Evolutionary conservation across 192 early-diverging fungal genomes (phyloP), one percentile per base, ranked within the genome.

Genomic region (Lobosporangium transversale): DNA sequence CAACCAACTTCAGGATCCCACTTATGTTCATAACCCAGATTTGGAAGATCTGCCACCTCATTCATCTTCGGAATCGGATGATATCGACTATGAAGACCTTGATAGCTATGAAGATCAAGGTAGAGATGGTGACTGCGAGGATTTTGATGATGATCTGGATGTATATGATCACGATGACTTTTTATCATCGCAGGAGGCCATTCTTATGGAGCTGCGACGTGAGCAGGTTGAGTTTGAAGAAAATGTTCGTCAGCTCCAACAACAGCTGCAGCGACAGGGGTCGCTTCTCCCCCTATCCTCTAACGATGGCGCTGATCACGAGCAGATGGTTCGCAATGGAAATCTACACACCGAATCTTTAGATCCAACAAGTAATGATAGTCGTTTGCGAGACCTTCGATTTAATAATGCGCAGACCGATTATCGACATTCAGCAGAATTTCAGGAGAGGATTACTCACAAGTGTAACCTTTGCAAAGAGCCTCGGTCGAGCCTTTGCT

Each of bases 211-310:
- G 47, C 40, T 76, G 33, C 64, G 64, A 43, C 73, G 73, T 7
- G 73, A 76, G 12, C 73, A 76, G 26, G 58, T 76, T 21, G 73
- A 76, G 47, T 76, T 76, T 62, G 73, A 76, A 31, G 73, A 76
- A 30, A 76, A 76, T 48, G 64, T 76, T 8, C 64, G 73, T 0
- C 65, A 67, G 32, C 48, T 76, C 11, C 73, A 76, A 24, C 58
- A 62, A 40, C 73, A 76, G 37, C 37, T 76, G 18, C 58, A 67
- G 37, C 57, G 58, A 14, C 64, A 76, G 26, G 64, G 64, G 4
- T 62, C 73, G 27, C 33, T 76, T 26, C 47, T 66, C 20, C 58
- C 73, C 21, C 44, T 57, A 4, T 51, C 48, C 21, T 44, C 52
- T 8, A 47, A 55, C 18, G 57, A 66, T 32, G 35, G 27, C 20